Evolutionary conservation across 768 basidiomycete genomes (phyloP), one percentile per base, ranked within the genome.

Genomic region (Phanerodontia chrysosporium): DNA sequence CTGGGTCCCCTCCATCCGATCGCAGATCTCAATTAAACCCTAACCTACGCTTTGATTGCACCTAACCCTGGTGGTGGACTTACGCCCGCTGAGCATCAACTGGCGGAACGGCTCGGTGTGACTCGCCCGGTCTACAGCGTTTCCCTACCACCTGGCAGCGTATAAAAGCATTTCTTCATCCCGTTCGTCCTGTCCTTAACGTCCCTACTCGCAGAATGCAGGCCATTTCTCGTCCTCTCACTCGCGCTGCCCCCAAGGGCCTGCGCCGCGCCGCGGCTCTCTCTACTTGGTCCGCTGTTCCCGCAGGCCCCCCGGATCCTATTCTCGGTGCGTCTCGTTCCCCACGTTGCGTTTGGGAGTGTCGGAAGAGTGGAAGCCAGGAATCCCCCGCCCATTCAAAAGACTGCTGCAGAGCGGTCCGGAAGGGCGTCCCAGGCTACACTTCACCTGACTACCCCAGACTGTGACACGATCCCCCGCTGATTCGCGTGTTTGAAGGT

Each of bases 301-400:
- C 86, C 51, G 88, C 90, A 27, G 94, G 94, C 28, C 94, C 94
- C 62, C 93, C 94, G 25, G 94, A 96, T 72, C 85, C 94, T 52
- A 96, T 96, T 76, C 87, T 96, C 57, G 94, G 92, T 92, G 55
- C 57, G 79, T 71, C 58, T 57, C 62, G 28, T 51, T 58, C 59
- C 55, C 25, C 45, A 1, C 29, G 59, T 44, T 44, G 25, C 35
- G 42, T 55, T 49, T 60, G 48, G 49, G 24, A 56, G 25, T 22
- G 35, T 39, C 52, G 52, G 32, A 35, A 16, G 28, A 14, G 52
- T 35, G 35, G 52, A 53, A 53, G 52, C 36, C 22, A 28, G 24
- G 52, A 39, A 14, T 22, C 32, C 32, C 21, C 46, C 10, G 46
- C 8, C 22, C 46, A 24, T 48, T 36, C 32, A 32, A 42, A 36